Base-by-base conservation (phyloP, 148 eudicot genomes). In the Pouteria glomerata region DNA sequence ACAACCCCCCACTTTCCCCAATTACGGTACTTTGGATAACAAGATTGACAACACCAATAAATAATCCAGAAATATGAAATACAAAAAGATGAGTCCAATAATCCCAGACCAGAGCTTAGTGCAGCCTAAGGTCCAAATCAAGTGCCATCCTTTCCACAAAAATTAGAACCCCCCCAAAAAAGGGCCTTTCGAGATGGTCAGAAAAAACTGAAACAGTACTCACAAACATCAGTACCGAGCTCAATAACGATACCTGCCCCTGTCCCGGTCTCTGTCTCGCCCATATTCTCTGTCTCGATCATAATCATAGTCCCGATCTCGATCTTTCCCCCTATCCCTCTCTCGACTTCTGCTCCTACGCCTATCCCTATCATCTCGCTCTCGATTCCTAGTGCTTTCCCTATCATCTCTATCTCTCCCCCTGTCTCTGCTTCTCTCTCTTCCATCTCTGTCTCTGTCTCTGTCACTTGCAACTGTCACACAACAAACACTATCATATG, bases 371-470 rank as follows among this genome's bases (percentile, higher is more conserved):
- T 75, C 76, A 52, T 73, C 80, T 66, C 85, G 81, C 26, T 76
- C 79, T 68, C 82, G 71, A 30, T 71, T 80, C 66, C 78, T 77
- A 82, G 85, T 77, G 64, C 78, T 85, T 57, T 83, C 86, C 50
- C 86, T 85, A 39, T 74, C 83, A 52, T 85, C 89, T 53, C 81
- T 76, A 2, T 77, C 83, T 19, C 81, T 79, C 10, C 84, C 87
- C n/a, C 80, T 67, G 66, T 81, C 85, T 66, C 82, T 85, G 82
- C 85, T 81, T 74, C 79, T 83, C 31, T 87, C 92, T 84, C 81
- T 88, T 58, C 57, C 78, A 59, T 86, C 93, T 77, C 85, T 78
- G 31, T 88, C 96, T 76, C 84, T 77, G 67, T 83, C 90, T 87
- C 85, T 42, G 60, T 8, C 62, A 34, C 45, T 52, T 33, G 44